These are phyloP conservation scores for Cornus controversa DNA, from an alignment of 148 eudicot species.

Conservation along the genomic window DNA sequence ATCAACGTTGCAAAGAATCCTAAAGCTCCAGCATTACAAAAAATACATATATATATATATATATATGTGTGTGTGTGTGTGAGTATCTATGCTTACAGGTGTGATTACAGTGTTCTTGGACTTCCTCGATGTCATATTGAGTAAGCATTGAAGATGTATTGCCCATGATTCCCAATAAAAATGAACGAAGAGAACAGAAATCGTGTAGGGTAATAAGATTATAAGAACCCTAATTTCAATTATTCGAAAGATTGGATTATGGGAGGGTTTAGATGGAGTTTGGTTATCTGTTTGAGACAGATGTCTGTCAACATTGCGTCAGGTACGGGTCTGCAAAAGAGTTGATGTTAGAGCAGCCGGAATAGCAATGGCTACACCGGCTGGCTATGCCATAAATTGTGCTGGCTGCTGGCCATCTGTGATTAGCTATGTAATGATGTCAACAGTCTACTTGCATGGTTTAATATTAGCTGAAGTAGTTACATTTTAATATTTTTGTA, in stretches of 20 bases:
- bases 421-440: too few species aligned
- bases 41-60: neutral
- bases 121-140: constrained; percentile 63
- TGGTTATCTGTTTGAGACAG: neutral
- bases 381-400: too few species aligned
- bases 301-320: neutral
- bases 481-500: too few species aligned
- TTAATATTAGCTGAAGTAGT: too few species aligned
- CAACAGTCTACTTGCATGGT: too few species aligned
- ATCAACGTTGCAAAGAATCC: neutral
- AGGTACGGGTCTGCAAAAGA: too few species aligned
- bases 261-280: neutral
- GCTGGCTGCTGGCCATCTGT: too few species aligned
- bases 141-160: constrained; percentile 58
- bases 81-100: constrained; percentile 30
- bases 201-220: neutral
- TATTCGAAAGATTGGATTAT: neutral
- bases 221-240: constrained; percentile 1
- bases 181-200: neutral
- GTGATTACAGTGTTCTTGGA: constrained; percentile 49
- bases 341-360: too few species aligned
- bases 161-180: constrained; percentile 21
- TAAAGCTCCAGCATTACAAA: neutral
- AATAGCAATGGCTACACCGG: too few species aligned
- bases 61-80: too few species aligned